Percentiles rank a stretch among this genome's conserved stretches.
phyloP scores from a whole-genome alignment of 495 filamentous ascomycete species.

The Aspergillus nanangensis region DNA sequence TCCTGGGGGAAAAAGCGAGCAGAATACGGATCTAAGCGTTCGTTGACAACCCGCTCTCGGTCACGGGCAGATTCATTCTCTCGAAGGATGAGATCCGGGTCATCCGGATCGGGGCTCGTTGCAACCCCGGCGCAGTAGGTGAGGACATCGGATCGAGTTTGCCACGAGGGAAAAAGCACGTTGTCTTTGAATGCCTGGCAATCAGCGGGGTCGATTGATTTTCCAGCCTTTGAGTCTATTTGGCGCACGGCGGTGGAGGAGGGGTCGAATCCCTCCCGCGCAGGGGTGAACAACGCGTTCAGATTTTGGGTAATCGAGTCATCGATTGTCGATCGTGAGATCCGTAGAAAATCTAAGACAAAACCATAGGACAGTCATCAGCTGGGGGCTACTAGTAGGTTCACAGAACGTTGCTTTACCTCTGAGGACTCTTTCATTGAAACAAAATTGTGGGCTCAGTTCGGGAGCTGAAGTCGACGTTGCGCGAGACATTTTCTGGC shows the following conservation, averaged over 20 bases:
- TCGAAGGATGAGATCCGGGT: slow-evolving; percentile 71
- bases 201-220: slow-evolving; percentile 50
- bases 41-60: slow-evolving; percentile 75
- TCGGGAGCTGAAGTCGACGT: slow-evolving; percentile 49
- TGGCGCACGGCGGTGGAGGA: slow-evolving; percentile 64
- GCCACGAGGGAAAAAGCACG: slow-evolving; percentile 86
- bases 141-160: slow-evolving; percentile 76
- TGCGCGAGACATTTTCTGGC: slow-evolving; percentile 55
- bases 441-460: slow-evolving; percentile 89
- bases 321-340: slow-evolving; percentile 82
- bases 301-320: slow-evolving; percentile 91
- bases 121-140: slow-evolving; percentile 89
- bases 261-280: slow-evolving; percentile 70
- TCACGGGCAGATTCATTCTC: slow-evolving; percentile 66
- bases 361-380: background rate
- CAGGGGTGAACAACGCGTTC: slow-evolving; percentile 81
- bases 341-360: slow-evolving; percentile 77
- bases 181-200: slow-evolving; percentile 73
- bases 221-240: slow-evolving; percentile 30
- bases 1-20: slow-evolving; percentile 80
- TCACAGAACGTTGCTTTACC: too few species aligned
- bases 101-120: slow-evolving; percentile 79
- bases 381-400: too few species aligned
- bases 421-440: slow-evolving; percentile 78
- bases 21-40: slow-evolving; percentile 89